These are phyloP conservation scores for Rhizoclosmatium sp. DNA, from an alignment of 192 early-diverging fungal genomes.

Conservation along the genomic window DNA sequence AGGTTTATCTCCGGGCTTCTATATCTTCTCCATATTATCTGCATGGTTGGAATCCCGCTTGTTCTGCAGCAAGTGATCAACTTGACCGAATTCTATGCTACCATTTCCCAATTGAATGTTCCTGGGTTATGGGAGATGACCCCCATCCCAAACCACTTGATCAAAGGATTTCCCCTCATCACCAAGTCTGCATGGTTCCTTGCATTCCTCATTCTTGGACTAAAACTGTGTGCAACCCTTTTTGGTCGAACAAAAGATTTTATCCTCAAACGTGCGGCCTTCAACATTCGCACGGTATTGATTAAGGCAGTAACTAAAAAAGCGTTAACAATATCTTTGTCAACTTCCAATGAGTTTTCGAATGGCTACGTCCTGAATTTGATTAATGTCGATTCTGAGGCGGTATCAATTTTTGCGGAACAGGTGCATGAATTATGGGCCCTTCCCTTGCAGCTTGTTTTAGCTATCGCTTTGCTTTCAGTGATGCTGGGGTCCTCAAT, in stretches of 20 bases:
- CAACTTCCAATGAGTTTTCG: neutral
- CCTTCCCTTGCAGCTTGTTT: slow-evolving; percentile 21
- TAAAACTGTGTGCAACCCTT: neutral
- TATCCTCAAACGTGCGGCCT: slow-evolving; percentile 5
- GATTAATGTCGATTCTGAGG: slow-evolving; percentile 36
- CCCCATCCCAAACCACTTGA: neutral
- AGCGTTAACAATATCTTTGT: neutral
- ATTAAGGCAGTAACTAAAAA: slow-evolving; percentile 18
- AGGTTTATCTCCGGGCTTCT: slow-evolving; percentile 16
- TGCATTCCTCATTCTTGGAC: slow-evolving; percentile 4
- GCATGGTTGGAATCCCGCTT: neutral
- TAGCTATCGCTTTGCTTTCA: slow-evolving; percentile 18
- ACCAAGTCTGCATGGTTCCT: slow-evolving; percentile 5
- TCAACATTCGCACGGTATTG: slow-evolving; percentile 32
- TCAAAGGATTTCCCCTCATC: slow-evolving; percentile 8
- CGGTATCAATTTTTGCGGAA: slow-evolving; percentile 3
- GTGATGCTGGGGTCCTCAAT: slow-evolving; percentile 27
- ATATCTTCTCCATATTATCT: neutral
- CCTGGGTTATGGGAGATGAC: neutral
- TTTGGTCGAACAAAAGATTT: slow-evolving; percentile 1
- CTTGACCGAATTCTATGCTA: neutral
- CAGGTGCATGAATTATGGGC: neutral
- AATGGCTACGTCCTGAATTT: slow-evolving; percentile 36
- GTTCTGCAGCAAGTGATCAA: slow-evolving; percentile 36
- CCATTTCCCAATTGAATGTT: neutral